These are phyloP conservation scores for Auriculariales sp. DNA, from an alignment of 768 basidiomycete species.

Conservation along the genomic window DNA sequence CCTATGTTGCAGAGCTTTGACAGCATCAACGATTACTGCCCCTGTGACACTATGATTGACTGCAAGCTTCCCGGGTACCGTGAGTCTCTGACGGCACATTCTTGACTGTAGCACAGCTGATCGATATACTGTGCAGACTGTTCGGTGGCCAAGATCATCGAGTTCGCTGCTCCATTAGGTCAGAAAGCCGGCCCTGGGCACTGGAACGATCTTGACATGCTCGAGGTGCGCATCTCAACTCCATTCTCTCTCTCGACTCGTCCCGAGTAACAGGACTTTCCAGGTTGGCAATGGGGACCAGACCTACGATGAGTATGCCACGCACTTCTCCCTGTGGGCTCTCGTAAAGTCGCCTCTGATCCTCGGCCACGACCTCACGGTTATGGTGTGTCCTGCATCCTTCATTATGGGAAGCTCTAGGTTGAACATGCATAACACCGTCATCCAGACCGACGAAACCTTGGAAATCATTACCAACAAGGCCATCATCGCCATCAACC, in stretches of 20 bases:
- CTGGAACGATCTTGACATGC: constrained; percentile 38
- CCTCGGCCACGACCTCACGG: constrained; percentile 24
- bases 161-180: background rate
- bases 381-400: constrained; percentile 15
- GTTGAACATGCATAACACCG: background rate
- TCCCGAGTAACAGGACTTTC: background rate
- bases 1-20: constrained; percentile 16
- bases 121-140: too few relatives aligned
- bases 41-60: constrained; percentile 20
- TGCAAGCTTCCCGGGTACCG: constrained; percentile 25
- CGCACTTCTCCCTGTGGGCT: constrained; percentile 28
- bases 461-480: constrained; percentile 23
- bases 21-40: constrained; percentile 22
- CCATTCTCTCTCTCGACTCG: too few relatives aligned
- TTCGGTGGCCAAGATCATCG: background rate
- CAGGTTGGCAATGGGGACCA: constrained; percentile 22
- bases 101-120: too few relatives aligned
- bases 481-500: constrained; percentile 21
- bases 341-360: constrained; percentile 28
- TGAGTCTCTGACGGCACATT: too few relatives aligned
- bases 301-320: constrained; percentile 25
- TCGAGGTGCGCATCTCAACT: constrained; percentile 21
- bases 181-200: constrained; percentile 24
- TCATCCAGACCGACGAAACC: constrained; percentile 18
- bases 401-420: background rate